These are phyloP conservation scores for Plasmodium falciparum DNA, from an alignment of 169 alveolate genomes.

Conservation along the genomic window DNA sequence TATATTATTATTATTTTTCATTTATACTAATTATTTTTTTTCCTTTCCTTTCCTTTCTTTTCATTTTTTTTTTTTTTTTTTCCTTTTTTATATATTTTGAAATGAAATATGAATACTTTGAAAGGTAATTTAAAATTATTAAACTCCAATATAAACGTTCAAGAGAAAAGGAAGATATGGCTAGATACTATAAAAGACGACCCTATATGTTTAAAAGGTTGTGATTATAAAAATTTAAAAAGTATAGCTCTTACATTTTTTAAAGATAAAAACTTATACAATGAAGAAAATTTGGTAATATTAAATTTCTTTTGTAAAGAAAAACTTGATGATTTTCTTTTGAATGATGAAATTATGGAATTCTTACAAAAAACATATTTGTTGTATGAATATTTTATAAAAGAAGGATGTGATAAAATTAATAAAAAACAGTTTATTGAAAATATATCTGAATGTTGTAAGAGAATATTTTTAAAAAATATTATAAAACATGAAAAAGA, in stretches of 20 bases:
- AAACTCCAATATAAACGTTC: slow-evolving; percentile 22
- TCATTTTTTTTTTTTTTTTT: too few relatives aligned
- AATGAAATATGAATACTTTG: slow-evolving; percentile 38
- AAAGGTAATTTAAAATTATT: slow-evolving; percentile 30
- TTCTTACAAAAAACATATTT: slow-evolving; percentile 42
- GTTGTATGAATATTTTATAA: slow-evolving; percentile 51
- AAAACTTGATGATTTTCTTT: slow-evolving; percentile 53
- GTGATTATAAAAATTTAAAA: slow-evolving; percentile 29
- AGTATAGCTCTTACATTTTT: slow-evolving; percentile 29
- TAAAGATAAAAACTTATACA: slow-evolving; percentile 60
- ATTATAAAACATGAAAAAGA: slow-evolving; percentile 67
- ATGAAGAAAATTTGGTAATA: slow-evolving; percentile 34
- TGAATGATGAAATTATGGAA: slow-evolving; percentile 46
- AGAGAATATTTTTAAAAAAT: slow-evolving; percentile 72
- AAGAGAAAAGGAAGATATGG: slow-evolving; percentile 58
- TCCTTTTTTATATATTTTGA: background rate
- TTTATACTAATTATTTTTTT: background rate
- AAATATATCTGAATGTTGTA: slow-evolving; percentile 46
- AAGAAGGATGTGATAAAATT: slow-evolving; percentile 8
- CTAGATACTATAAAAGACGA: slow-evolving; percentile 36
- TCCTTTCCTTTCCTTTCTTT: background rate
- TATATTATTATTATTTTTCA: background rate
- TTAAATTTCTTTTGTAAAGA: slow-evolving; percentile 68
- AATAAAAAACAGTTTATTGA: slow-evolving; percentile 69
- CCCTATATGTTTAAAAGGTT: slow-evolving; percentile 15